These are phyloP conservation scores for Ashbya aceris DNA, from an alignment of 1,139 yeast species.

Conservation along the genomic window DNA sequence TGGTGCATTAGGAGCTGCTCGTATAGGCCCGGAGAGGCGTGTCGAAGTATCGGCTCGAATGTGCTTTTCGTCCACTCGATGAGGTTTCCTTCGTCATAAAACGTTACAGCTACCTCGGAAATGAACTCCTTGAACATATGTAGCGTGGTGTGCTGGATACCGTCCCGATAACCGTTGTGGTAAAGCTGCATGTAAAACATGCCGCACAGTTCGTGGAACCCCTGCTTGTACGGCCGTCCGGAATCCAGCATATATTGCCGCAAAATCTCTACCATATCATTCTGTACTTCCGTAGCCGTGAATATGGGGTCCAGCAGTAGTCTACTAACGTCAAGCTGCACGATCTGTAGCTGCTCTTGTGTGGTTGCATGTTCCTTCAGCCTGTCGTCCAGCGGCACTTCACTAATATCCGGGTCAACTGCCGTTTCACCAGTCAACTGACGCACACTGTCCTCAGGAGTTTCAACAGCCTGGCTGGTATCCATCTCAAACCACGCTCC, in stretches of 20 bases:
- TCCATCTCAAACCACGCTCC: neutral
- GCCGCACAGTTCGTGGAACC: conserved; percentile 61
- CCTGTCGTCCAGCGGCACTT: conserved; percentile 6
- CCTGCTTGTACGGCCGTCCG: conserved; percentile 56
- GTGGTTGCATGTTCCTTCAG: conserved; percentile 11
- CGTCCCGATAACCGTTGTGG: conserved; percentile 10
- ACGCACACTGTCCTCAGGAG: neutral
- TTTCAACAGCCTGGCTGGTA: neutral
- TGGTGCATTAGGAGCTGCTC: conserved; percentile 42
- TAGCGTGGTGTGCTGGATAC: conserved; percentile 1
- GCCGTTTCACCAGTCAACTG: neutral
- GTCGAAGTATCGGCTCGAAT: conserved; percentile 42
- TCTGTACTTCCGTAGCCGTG: conserved; percentile 31
- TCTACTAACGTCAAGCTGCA: conserved; percentile 56
- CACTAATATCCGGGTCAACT: neutral
- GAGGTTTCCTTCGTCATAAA: conserved; percentile 28
- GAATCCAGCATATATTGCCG: conserved; percentile 36
- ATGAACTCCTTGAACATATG: conserved; percentile 20
- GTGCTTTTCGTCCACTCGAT: conserved; percentile 29
- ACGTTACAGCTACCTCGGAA: conserved; percentile 13
- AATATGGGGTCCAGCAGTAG: conserved; percentile 50
- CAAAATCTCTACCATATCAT: conserved; percentile 42
- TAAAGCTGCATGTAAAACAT: conserved; percentile 44
- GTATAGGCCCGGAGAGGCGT: conserved; percentile 32
- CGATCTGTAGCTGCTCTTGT: conserved; percentile 35